Evolutionary conservation across 768 basidiomycete genomes (phyloP).

Genomic region (Phanerochaete sordida): DNA sequence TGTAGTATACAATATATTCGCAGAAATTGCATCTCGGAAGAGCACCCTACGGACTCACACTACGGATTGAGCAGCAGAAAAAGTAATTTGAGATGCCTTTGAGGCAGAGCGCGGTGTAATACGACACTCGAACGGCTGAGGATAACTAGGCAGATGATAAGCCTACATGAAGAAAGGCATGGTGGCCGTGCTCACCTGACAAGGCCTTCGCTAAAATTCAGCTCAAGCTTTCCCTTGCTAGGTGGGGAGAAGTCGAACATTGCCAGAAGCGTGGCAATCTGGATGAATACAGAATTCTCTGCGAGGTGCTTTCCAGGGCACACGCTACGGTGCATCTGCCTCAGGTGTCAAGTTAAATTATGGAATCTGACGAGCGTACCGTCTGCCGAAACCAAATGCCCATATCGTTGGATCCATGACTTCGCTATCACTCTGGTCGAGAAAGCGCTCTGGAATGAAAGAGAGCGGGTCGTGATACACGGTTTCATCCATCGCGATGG

Average conservation of each 20-base stretch:
- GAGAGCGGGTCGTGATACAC: conserved; percentile 18
- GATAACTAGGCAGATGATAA: not conserved
- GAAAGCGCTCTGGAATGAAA: conserved; percentile 25
- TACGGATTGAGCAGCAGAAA: not conserved
- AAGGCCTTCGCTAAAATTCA: conserved; percentile 4
- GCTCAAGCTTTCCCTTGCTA: not conserved
- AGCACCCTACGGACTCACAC: not conserved
- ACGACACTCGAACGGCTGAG: conserved; percentile 2
- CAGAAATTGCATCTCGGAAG: no score
- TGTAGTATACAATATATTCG: no score
- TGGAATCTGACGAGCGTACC: conserved; percentile 6
- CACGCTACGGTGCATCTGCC: not conserved
- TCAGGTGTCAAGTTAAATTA: no score
- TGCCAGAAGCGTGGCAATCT: conserved; percentile 10
- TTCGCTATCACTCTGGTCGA: conserved; percentile 11
- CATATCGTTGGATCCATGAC: conserved; percentile 11
- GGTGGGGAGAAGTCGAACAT: conserved; percentile 12
- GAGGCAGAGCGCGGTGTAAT: conserved; percentile 7
- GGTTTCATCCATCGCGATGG: conserved; percentile 19
- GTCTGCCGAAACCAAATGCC: conserved; percentile 24
- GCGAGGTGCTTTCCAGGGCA: conserved; percentile 13
- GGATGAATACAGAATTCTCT: conserved; percentile 15
- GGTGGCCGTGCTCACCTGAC: conserved; percentile 5
- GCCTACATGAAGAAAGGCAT: not conserved
- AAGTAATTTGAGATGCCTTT: not conserved